A percentile compares a stretch with the other conserved stretches of the same genome.
Conservation (phyloP, 2,329 filamentous ascomycete genomes). For the Xylaria polymorpha region DNA sequence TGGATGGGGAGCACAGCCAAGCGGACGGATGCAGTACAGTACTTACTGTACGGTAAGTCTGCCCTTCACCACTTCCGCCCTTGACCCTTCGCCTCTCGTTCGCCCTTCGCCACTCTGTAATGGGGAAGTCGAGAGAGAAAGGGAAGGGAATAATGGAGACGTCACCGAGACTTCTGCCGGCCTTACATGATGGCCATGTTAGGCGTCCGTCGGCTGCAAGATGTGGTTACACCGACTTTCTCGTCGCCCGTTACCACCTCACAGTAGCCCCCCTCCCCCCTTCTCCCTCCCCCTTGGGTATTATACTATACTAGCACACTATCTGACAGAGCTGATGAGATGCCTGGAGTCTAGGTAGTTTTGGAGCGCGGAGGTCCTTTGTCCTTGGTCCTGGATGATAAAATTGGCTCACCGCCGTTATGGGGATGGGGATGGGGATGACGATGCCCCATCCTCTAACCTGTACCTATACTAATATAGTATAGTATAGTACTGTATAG, state of each 20-base stretch:
- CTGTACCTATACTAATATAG: neutral
- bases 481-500: neutral
- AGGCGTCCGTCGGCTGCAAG: conserved; percentile 30
- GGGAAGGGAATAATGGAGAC: conserved; percentile 11
- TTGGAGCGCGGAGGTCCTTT: conserved; percentile 25
- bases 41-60: neutral
- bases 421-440: conserved; percentile 5
- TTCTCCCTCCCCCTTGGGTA: too few species aligned
- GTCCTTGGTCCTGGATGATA: conserved; percentile 29
- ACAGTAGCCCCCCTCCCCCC: neutral
- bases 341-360: neutral
- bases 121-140: neutral
- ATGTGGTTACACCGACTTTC: conserved; percentile 40
- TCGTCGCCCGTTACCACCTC: conserved; percentile 25
- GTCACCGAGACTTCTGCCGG: conserved; percentile 31
- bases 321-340: conserved; percentile 5
- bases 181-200: conserved; percentile 15
- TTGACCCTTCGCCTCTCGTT: neutral
- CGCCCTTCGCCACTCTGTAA: neutral
- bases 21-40: conserved; percentile 15
- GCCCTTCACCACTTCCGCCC: neutral
- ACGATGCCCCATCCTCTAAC: neutral
- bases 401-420: conserved; percentile 37
- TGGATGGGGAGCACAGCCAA: conserved; percentile 17
- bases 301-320: neutral